Conservation (phyloP, 192 early-diverging fungal species). For the Coemansia pectinata region DNA sequence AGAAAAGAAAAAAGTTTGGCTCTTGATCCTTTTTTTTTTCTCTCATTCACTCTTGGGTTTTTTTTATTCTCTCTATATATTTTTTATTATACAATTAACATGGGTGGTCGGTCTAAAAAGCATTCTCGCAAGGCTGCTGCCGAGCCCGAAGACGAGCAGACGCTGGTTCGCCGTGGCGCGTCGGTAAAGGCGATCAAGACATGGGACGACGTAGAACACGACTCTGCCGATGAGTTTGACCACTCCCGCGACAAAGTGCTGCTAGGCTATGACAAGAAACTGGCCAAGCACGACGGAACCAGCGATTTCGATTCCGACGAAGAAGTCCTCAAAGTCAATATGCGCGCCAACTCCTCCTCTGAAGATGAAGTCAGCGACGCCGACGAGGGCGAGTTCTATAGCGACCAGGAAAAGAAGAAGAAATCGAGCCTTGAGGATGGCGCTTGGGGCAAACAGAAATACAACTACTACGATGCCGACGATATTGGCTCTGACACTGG, state of each 20-base stretch:
- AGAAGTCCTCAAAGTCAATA: conserved; percentile 73
- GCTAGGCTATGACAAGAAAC: conserved; percentile 34
- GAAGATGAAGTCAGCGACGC: conserved; percentile 57
- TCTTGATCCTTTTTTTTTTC: not conserved
- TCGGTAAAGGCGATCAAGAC: conserved; percentile 67
- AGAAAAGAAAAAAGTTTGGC: conserved; percentile 19
- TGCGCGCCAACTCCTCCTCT: conserved; percentile 37
- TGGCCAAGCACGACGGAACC: conserved; percentile 11
- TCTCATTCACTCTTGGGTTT: not conserved
- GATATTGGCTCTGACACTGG: conserved; percentile 73
- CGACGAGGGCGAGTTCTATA: conserved; percentile 32
- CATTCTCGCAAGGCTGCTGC: conserved; percentile 1
- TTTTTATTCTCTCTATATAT: not conserved
- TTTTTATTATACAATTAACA: conserved; percentile 7
- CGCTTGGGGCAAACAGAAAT: conserved; percentile 78
- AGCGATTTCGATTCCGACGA: conserved; percentile 70
- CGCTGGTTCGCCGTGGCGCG: conserved; percentile 30
- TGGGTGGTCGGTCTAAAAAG: conserved; percentile 43
- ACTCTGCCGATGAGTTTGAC: conserved; percentile 74
- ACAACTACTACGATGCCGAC: conserved; percentile 86
- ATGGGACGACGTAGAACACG: conserved; percentile 73
- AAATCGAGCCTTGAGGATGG: conserved; percentile 52
- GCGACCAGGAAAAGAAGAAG: conserved; percentile 15
- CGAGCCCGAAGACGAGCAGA: conserved; percentile 28
- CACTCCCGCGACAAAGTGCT: conserved; percentile 60